Percentiles rank a stretch among this genome's conserved stretches.
phyloP scores from a whole-genome alignment of 2,329 filamentous ascomycete genomes.

The Neurospora crassa region DNA sequence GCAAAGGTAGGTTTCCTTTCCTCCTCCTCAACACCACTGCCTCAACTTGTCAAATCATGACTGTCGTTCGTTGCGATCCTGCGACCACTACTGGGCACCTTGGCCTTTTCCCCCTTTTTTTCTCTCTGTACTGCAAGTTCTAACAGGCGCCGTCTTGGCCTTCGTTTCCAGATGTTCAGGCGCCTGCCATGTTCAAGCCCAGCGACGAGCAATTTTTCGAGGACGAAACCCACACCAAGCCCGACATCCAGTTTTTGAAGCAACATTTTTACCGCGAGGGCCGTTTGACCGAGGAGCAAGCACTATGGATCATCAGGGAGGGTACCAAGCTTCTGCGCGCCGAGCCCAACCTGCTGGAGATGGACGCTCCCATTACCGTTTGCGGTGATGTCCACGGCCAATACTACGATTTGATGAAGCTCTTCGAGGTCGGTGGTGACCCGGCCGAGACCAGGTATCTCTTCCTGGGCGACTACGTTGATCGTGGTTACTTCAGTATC shows the following conservation, averaged over 20 bases:
- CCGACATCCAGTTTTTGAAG: slow-evolving; percentile 89
- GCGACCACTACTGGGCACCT: slow-evolving; percentile 15
- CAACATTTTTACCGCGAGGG: slow-evolving; percentile 98
- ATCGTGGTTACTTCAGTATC: slow-evolving; percentile 97
- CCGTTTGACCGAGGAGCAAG: slow-evolving; percentile 92
- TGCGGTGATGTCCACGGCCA: slow-evolving; percentile 98
- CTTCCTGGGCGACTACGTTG: slow-evolving; percentile 96
- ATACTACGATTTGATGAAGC: slow-evolving; percentile 99
- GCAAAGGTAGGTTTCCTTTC: slow-evolving; percentile 66
- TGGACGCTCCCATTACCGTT: slow-evolving; percentile 98
- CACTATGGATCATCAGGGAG: slow-evolving; percentile 84
- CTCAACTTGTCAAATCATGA: not conserved
- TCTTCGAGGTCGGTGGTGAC: slow-evolving; percentile 96
- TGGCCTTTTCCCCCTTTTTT: slow-evolving; percentile 6
- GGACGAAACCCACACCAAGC: slow-evolving; percentile 75
- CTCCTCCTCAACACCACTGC: not conserved
- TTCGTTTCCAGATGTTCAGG: slow-evolving; percentile 71
- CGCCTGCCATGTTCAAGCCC: slow-evolving; percentile 85
- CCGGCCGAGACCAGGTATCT: slow-evolving; percentile 93
- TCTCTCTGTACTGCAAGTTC: not conserved
- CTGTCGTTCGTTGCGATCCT: not conserved
- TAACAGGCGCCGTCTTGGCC: slow-evolving; percentile 3
- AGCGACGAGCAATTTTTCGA: slow-evolving; percentile 93
- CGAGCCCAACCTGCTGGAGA: slow-evolving; percentile 94
- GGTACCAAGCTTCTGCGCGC: slow-evolving; percentile 79